These are phyloP conservation scores for Osmanthus fragrans DNA, from an alignment of 257 asterid species.

Conservation along the genomic window DNA sequence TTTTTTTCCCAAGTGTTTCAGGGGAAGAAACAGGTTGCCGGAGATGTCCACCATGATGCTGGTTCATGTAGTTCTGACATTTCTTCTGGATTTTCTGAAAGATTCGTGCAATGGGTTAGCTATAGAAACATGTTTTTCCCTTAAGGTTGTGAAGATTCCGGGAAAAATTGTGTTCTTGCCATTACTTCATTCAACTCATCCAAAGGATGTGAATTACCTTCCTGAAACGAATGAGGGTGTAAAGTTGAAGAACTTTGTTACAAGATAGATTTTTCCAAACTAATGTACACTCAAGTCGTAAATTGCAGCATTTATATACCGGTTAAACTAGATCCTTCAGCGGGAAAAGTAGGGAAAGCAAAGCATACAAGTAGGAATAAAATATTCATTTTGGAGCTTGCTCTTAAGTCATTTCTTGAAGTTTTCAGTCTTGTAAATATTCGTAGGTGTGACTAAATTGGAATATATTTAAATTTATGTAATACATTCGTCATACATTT, in stretches of 20 bases:
- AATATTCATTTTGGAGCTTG: background rate
- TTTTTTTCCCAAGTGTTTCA: conserved; percentile 16
- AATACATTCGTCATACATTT: background rate
- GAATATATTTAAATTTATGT: background rate
- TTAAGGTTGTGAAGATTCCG: conserved; percentile 29
- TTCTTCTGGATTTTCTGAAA: conserved; percentile 49
- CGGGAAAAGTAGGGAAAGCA: conserved; percentile 1
- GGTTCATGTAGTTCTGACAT: conserved; percentile 26
- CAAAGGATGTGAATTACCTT: conserved; percentile 59
- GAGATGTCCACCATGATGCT: conserved; percentile 29
- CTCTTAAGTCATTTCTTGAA: background rate
- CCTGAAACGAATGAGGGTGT: conserved; percentile 32
- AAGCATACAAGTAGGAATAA: conserved; percentile 20
- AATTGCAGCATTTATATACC: conserved; percentile 38
- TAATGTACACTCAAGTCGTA: conserved; percentile 35
- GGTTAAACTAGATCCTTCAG: conserved; percentile 15
- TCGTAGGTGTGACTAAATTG: background rate
- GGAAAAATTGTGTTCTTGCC: conserved; percentile 20
- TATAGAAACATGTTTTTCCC: conserved; percentile 54
- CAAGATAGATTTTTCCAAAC: conserved; percentile 31
- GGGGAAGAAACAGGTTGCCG: conserved; percentile 45
- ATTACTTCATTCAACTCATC: conserved; percentile 38
- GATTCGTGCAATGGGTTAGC: conserved; percentile 71
- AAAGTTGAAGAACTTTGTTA: conserved; percentile 35
- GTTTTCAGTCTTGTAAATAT: conserved; percentile 29